Base-by-base conservation (phyloP, 163 green algal genomes). In the Chlamydomonas reinhardtii region DNA sequence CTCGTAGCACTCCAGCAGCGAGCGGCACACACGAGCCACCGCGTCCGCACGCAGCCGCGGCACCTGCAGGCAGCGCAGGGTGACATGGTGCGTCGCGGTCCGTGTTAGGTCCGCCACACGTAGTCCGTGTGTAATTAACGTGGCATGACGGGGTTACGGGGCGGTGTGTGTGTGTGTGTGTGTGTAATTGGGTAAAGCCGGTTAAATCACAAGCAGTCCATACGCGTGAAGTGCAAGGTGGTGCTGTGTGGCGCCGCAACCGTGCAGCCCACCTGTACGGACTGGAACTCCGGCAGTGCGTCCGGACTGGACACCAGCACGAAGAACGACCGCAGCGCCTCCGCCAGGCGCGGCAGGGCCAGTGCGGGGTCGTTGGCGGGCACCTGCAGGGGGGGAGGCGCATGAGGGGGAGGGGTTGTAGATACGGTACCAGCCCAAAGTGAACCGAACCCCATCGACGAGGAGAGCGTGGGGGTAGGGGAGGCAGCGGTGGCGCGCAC, bases 271-370 rank as follows among this genome's bases (percentile, higher is more conserved):
- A 92, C 91, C 92, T 98, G 94, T 17, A 99, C 92, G 19, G 89
- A 43, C 35, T 84, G 77, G 88, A 98, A 98, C 89, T 99, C 96
- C 3, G 96, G 97, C 74, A 98, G 90, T 8, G 90, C 85, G 16
- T 97, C 93, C 0, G 95, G 94, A 12, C 92, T 91, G 16, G 94
- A 96, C n/a, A 95, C 87, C 20, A 96, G 65, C 52, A 94, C 84
- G 25, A 89, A 92, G 76, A 98, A 97, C 15, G 77, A 61, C 11
- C 93, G 89, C 82, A 98, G 88, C 6, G 94, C 93, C 35, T 93
- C 93, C 0, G 86, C 88, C n/a, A 98, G 77, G 5, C 65, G 35
- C 2, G 76, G 48, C 34, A 95, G 88, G 8, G 87, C 82, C 76
- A 98, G 89, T 20, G 83, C 83, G 4, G 92, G 89, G 77, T 96